Base-by-base conservation (phyloP, 1,284 basidiomycete genomes). In the Leccinum fallax region DNA sequence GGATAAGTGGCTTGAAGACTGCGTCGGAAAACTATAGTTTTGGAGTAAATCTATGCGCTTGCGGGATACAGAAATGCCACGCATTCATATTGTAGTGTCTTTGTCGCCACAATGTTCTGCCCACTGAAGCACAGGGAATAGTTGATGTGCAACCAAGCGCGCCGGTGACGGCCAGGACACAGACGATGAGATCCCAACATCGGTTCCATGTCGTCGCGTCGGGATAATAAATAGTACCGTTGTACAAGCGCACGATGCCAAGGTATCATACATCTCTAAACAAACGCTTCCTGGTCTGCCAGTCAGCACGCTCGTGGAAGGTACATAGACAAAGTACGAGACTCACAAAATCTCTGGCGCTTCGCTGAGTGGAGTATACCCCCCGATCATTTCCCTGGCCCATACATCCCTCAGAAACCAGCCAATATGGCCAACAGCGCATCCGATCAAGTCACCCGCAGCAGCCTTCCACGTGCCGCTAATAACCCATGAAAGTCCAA, bases 381-480 rank as follows among this genome's bases (percentile, higher is more conserved):
- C 91, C 19, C 91, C 92, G 3, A 88, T 79, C 85, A 96, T 92
- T 77, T 99, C 97, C 63, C 93, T 81, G 26, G 91, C 89, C 97
- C 97, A 99, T 2, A 97, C 92, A 69, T 98, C 95, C 59, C 94
- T 83, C 68, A 97, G 77, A 77, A 98, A 98, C 88, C 96, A 97
- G 55, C 90, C 92, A 8, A 95, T 79, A 74, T 97, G 95, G 0
- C 94, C 95, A 0, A 97, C 94, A 0, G 91, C 87, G 70, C 95
- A 95, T 1, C 95, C 95, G 24, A 93, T 83, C 6, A 95, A 81
- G 71, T 96, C 94, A 5, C 89, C 93, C 1, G 92, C 86, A 0
- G 93, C 94, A 3, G 93, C 93, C 65, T 85, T 84, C 86, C 92
- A 92, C 1, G 91, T 91, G 4, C 94, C 93, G 66, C 92, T 93